These are phyloP conservation scores for Xylogone sp. DNA, from an alignment of 2,329 filamentous ascomycete genomes.

Conservation along the genomic window DNA sequence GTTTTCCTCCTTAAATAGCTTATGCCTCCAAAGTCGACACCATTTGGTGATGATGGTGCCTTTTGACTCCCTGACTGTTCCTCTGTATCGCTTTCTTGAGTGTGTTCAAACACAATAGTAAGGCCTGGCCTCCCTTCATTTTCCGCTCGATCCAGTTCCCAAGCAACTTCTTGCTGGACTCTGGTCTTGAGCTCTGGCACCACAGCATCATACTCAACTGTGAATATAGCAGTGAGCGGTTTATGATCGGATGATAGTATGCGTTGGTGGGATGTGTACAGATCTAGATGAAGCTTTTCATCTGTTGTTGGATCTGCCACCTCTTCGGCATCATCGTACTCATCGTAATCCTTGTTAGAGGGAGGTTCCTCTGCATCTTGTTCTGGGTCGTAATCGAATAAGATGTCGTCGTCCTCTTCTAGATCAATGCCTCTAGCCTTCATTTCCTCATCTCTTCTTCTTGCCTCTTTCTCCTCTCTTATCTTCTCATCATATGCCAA, in stretches of 20 bases:
- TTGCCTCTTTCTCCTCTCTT: slow-evolving; percentile 62
- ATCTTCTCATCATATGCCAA: slow-evolving; percentile 60
- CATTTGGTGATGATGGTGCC: slow-evolving; percentile 22
- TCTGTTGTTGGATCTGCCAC: slow-evolving; percentile 46
- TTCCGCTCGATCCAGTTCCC: slow-evolving; percentile 84
- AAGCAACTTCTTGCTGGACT: slow-evolving; percentile 80
- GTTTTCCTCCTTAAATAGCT: slow-evolving; percentile 63
- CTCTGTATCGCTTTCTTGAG: slow-evolving; percentile 31
- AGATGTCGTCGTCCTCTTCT: slow-evolving; percentile 69
- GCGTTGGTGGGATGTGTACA: slow-evolving; percentile 85
- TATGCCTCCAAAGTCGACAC: slow-evolving; percentile 76
- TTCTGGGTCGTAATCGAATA: slow-evolving; percentile 89
- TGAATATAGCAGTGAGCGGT: slow-evolving; percentile 79
- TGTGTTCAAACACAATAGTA: slow-evolving; percentile 73
- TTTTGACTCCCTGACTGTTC: slow-evolving; percentile 2
- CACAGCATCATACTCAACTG: slow-evolving; percentile 80
- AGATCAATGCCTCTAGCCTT: slow-evolving; percentile 72
- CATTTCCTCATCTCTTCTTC: slow-evolving; percentile 80
- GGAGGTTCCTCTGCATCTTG: slow-evolving; percentile 58
- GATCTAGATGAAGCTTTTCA: slow-evolving; percentile 52
- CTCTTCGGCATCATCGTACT: slow-evolving; percentile 42
- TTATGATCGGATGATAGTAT: slow-evolving; percentile 95
- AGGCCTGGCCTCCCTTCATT: slow-evolving; percentile 84
- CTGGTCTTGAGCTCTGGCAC: slow-evolving; percentile 79
- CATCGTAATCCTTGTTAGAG: slow-evolving; percentile 41